Evolutionary conservation across 805 yeast genomes (phyloP).

Genomic region (Candida dajiaensis): DNA sequence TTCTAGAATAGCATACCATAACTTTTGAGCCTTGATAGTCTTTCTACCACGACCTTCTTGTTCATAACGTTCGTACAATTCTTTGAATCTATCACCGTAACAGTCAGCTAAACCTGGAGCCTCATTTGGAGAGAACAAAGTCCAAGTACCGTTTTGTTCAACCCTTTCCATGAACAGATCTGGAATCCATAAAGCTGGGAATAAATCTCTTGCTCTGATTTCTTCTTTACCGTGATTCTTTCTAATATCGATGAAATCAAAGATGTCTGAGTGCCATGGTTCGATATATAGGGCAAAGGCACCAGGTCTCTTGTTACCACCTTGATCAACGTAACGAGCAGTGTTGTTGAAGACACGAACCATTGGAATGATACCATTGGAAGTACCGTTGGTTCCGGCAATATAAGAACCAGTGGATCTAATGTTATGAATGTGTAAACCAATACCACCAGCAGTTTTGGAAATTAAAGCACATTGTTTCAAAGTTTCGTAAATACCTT

Average conservation of each 20-base stretch:
- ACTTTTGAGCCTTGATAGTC: conserved; percentile 76
- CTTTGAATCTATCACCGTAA: conserved; percentile 79
- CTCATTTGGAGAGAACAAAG: conserved; percentile 82
- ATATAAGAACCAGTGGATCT: conserved; percentile 84
- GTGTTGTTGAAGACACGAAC: conserved; percentile 90
- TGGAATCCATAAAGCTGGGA: conserved; percentile 92
- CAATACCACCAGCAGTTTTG: conserved; percentile 94
- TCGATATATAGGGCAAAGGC: conserved; percentile 92
- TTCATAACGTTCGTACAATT: conserved; percentile 69
- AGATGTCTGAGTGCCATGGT: conserved; percentile 95
- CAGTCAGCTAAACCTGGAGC: conserved; percentile 81
- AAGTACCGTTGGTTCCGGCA: conserved; percentile 88
- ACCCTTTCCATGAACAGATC: conserved; percentile 93
- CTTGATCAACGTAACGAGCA: conserved; percentile 96
- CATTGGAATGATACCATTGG: conserved; percentile 96
- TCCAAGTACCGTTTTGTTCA: conserved; percentile 74
- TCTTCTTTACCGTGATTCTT: conserved; percentile 97
- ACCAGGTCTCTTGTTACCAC: conserved; percentile 97
- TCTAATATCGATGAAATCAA: conserved; percentile 78
- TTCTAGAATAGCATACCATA: conserved; percentile 85
- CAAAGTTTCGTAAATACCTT: conserved; percentile 87
- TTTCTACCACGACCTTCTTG: conserved; percentile 55
- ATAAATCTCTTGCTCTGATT: conserved; percentile 85
- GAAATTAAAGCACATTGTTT: conserved; percentile 87
- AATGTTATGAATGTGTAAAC: conserved; percentile 82